Conservation (phyloP, 495 filamentous ascomycete genomes). For the Neurospora sp. region DNA sequence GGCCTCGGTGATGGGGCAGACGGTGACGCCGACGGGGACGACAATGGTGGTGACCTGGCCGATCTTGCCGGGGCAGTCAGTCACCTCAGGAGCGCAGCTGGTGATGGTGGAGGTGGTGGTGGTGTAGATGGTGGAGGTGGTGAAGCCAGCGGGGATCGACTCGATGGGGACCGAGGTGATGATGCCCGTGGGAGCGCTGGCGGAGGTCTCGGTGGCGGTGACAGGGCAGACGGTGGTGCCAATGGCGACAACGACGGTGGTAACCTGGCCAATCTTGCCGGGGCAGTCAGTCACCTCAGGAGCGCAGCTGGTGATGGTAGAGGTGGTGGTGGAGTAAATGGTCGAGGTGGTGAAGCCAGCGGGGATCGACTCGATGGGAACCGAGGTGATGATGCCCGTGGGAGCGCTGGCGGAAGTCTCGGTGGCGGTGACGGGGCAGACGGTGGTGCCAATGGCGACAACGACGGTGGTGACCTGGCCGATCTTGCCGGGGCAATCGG, state of each 20-base stretch:
- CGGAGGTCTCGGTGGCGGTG: constrained; percentile 20
- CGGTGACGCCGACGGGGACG: constrained; percentile 26
- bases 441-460: constrained; percentile 30
- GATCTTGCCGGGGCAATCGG: constrained; percentile 34
- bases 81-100: constrained; percentile 44
- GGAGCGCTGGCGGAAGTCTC: constrained; percentile 11
- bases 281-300: constrained; percentile 49
- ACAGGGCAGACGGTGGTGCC: constrained; percentile 38
- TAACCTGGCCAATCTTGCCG: constrained; percentile 30
- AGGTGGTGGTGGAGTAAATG: constrained; percentile 43
- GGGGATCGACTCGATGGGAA: constrained; percentile 4
- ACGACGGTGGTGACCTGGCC: constrained; percentile 29
- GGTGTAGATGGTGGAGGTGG: constrained; percentile 40
- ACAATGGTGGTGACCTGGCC: constrained; percentile 30
- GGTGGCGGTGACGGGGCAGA: constrained; percentile 34
- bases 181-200: constrained; percentile 1
- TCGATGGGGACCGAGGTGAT: constrained; percentile 5
- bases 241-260: constrained; percentile 28
- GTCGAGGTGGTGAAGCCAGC: constrained; percentile 30
- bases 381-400: not conserved
- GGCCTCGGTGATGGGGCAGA: constrained; percentile 22
- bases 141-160: constrained; percentile 11
- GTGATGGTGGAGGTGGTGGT: constrained; percentile 48
- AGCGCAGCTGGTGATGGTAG: constrained; percentile 48
- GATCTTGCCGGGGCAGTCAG: constrained; percentile 44